Base-by-base conservation (phyloP, 83 land plant species). In the Picea abies region DNA sequence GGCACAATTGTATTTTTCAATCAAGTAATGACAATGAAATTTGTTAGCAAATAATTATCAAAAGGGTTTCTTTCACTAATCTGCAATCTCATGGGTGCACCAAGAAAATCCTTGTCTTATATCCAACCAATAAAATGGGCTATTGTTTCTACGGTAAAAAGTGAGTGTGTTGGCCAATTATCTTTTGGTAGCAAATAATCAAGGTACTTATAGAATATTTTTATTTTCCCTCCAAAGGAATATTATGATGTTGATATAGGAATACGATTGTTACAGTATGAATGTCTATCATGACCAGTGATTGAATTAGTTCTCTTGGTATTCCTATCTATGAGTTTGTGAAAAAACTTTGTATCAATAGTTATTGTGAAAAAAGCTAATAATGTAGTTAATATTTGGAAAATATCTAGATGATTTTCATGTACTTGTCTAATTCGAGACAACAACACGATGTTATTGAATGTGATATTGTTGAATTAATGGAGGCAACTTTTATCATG, bases 261-360 rank as follows among this genome's bases (percentile, higher is more conserved):
- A 29, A 97, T 95, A 60, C 84, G 95, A 81, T 87, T 97, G 39
- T 78, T 93, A 10, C 98, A 95, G 80, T 97, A 97, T 86, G 92
- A 96, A 37, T 94, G 96, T 8, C 92, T 97, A 80, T 94, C 98
- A 5, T 97, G 99, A 96, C 90, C 98, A 19, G 96, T 93, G 65
- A 96, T 92, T 5, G 98, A 97, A 81, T 86, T 95, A 52, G 94
- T 89, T 80, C 99, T 98, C 4, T 85, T 85, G 22, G 41, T 91
- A 1, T 93, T 93, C 81, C 63, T 87, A 70, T 80, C 79, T 29
- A 69, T 94, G 82, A 85, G 88, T 47, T 87, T 96, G 90, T 96
- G 47, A 89, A 26, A 79, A 79, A 6, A 25, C 11, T 22, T 47
- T 76, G 79, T 76, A 76, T 32, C 79, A 76, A n/a, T 76, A 47